Evolutionary conservation across 192 early-diverging fungal species (phyloP), one percentile per base, ranked within the genome.

Genomic region (Dissophora ornata): DNA sequence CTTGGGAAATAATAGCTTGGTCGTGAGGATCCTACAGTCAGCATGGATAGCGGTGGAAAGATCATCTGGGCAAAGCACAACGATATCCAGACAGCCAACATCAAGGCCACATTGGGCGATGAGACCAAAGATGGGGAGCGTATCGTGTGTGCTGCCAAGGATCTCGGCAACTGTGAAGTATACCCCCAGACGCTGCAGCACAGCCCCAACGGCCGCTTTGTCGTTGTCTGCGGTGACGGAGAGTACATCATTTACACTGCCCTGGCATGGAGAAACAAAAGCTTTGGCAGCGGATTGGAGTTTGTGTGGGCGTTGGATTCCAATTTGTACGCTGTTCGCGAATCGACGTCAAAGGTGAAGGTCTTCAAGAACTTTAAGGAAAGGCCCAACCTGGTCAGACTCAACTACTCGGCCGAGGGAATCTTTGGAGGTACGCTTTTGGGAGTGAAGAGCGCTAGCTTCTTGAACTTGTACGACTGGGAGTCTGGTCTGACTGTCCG

Each of bases 231-330:
- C 67, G 98, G 98, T 50, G 97, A 99, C 67, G 96, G 96, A 65
- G 98, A 99, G 83, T 99, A 96, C 80, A 99, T 99, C 54, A 98
- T 99, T 68, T 99, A 99, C 81, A 99, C 98, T 21, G 98, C 98
- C 6, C 87, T 99, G 45, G 96, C 98, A 5, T 99, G 98, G 98
- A 88, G 98, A 80, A 99, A 99, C 90, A 99, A 99, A 88, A 92
- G 92, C 57, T 99, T 98, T 82, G 98, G 98, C 18, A 92, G 88
- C 36, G 98, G 91, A 3, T 79, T 94, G 40, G 98, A 98, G 62
- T 97, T 98, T 88, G 98, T 97, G 12, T 99, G 98, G 98, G 95
- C 95, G n/a, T 81, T 88, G 54, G 95, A 98, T 81, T 97, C 96
- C 21, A 98, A 97, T 78, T 90, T 97, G 82, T 94, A 97, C 69